Percentiles rank a stretch among this genome's conserved stretches.
Conservation (phyloP, 2,329 filamentous ascomycete genomes). For the Stachybotrys chlorohalonatus region DNA sequence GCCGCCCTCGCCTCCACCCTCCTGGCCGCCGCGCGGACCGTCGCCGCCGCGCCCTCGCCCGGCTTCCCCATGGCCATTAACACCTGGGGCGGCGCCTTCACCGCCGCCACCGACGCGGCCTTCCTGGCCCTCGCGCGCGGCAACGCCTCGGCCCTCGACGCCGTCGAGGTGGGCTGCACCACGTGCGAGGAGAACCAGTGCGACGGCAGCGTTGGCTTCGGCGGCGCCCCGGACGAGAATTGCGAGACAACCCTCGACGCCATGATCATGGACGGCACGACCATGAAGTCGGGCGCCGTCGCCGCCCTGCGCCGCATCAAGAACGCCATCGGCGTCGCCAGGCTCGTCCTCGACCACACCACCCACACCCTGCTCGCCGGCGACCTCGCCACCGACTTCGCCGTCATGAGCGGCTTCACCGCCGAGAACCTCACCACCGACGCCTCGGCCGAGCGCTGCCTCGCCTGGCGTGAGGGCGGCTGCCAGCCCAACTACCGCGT, state of each 20-base stretch:
- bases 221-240: slow-evolving; percentile 44
- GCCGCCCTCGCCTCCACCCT: slow-evolving; percentile 2
- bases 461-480: slow-evolving; percentile 27
- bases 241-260: slow-evolving; percentile 52
- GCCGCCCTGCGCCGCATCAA: slow-evolving; percentile 38
- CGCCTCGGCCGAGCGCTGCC: slow-evolving; percentile 29
- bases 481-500: slow-evolving; percentile 45
- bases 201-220: slow-evolving; percentile 45
- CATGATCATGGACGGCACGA: slow-evolving; percentile 47
- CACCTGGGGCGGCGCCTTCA: slow-evolving; percentile 45
- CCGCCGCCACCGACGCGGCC: slow-evolving; percentile 40
- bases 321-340: slow-evolving; percentile 39
- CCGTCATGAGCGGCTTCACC: slow-evolving; percentile 39
- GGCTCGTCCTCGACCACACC: slow-evolving; percentile 41
- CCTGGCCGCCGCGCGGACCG: slow-evolving; percentile 5
- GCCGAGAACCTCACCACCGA: slow-evolving; percentile 33
- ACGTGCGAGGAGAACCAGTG: slow-evolving; percentile 44
- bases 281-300: slow-evolving; percentile 44
- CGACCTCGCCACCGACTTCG: slow-evolving; percentile 44
- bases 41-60: slow-evolving; percentile 18
- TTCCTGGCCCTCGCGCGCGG: slow-evolving; percentile 25
- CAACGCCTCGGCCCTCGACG: slow-evolving; percentile 34
- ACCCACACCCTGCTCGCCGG: slow-evolving; percentile 42
- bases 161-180: slow-evolving; percentile 40
- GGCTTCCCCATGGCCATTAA: slow-evolving; percentile 42